Evolutionary conservation across 2,329 filamentous ascomycete genomes (phyloP), one percentile per base, ranked within the genome.

Genomic region (Macrophomina tecta): DNA sequence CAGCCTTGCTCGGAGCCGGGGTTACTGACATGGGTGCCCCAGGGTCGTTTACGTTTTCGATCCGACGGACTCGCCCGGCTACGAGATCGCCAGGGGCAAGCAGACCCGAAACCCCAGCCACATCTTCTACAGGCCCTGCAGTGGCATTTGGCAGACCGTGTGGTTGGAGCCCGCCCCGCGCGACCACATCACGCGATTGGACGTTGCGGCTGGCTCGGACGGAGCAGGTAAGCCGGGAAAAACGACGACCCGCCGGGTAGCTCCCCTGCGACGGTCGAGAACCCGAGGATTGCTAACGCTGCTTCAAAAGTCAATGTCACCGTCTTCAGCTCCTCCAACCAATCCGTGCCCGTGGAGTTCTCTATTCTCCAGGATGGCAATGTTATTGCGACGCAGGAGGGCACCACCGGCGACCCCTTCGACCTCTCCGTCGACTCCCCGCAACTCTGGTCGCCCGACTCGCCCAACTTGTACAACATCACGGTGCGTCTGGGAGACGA

Each of bases 121-220:
- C 70, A 92, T 92, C 68, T 92, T 90, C 75, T 92, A 92, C 74
- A 87, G 87, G 0, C 87, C 90, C 0, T 92, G 89, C 73, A 89
- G 87, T 40, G 90, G 90, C 5, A 91, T 92, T 69, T 92, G 90
- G 90, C 90, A 91, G 73, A 84, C 84, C 18, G 90, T 92, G 0
- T 92, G 90, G 90, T 78, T 92, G 1, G 87, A 90, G 73, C 82
- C 85, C n/a, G 87, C 85, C 0, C 86, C 89, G 0, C 69, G 77
- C 0, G 82, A 85, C 60, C 80, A 88, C 70, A 85, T 91, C 65
- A 85, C 84, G 0, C 81, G 84, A 48, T 77, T 91, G 2, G 86
- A 91, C 69, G 72, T 91, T 16, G 76, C 82, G 32, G 89, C 88
- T 0, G 74, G 73, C 38, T 75, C 76, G 70, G 63, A 79, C 49